Base-by-base conservation (phyloP, 2,329 filamentous ascomycete genomes). In the Metarhizium sp. region DNA sequence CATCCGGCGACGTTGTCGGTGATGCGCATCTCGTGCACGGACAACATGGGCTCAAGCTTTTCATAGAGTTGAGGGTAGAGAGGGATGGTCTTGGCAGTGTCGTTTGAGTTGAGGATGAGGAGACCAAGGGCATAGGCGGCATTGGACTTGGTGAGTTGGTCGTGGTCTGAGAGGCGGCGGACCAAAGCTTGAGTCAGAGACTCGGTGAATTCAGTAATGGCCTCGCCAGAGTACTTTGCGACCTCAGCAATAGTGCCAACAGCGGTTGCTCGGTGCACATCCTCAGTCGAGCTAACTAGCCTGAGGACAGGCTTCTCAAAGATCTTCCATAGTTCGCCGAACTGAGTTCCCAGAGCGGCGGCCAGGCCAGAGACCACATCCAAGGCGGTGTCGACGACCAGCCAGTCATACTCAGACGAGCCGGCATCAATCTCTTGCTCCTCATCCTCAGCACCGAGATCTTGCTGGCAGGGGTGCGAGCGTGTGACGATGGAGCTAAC, bases 331-430 rank as follows among this genome's bases (percentile, higher is more conserved):
- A 96, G 78, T 75, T 96, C 87, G 55, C 80, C 80, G 65, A 96
- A 97, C 62, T 85, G 84, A 25, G 80, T 71, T 43, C 94, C 94
- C 14, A 97, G 84, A 36, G 90, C 90, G 50, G 84, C 83, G 20
- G 92, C 86, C 45, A 97, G 81, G 42, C 89, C 90, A 52, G 90
- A 90, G 52, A 96, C 79, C 50, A 95, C 90, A 61, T 97, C 94
- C 55, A 97, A 82, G 40, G 90, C 92, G 10, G 91, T 96, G 75
- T 99, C 94, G 54, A 97, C 87, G 52, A 96, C 87, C 18, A 96
- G 82, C 94, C 94, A 97, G 76, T 97, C 94, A 66, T 95, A 96
- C 75, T 99, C 94, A 2, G 92, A 95, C 34, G 87, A 88, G 68
- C 91, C 92, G 54, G 76, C 76, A 55, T 88, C 83, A 10, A 85